A percentile compares a stretch with the other conserved stretches of the same genome.
Evolutionary conservation across 148 eudicot species (phyloP).

Genomic region (Persicaria tinctoria): DNA sequence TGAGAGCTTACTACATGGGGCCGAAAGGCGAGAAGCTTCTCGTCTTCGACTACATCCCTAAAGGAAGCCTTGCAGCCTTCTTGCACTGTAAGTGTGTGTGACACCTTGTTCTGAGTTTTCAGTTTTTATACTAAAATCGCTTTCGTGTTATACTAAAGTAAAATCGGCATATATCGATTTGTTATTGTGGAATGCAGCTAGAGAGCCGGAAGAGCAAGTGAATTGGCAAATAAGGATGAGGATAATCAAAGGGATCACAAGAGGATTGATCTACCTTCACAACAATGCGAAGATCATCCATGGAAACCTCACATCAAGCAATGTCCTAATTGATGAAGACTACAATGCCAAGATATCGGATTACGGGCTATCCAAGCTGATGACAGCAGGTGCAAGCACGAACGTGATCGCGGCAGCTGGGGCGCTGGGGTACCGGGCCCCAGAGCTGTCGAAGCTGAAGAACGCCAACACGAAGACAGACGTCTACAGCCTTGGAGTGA

Average conservation of each 20-base stretch:
- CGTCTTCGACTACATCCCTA: constrained; percentile 81
- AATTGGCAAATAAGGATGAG: constrained; percentile 74
- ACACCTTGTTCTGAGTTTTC: background rate
- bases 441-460: constrained; percentile 79
- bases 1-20: constrained; percentile 85
- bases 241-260: constrained; percentile 50
- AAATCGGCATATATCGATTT: too few species aligned
- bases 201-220: constrained; percentile 45
- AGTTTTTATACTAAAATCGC: background rate
- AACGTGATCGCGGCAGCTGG: constrained; percentile 78
- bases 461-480: constrained; percentile 76
- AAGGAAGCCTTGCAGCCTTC: constrained; percentile 68
- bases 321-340: constrained; percentile 60
- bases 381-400: constrained; percentile 65
- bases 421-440: constrained; percentile 81
- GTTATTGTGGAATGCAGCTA: constrained; percentile 29
- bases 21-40: constrained; percentile 95
- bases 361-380: constrained; percentile 66
- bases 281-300: constrained; percentile 58
- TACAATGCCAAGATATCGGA: constrained; percentile 53
- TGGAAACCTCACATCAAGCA: constrained; percentile 83
- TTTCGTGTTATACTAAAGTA: background rate
- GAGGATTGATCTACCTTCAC: constrained; percentile 70
- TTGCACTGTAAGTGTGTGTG: constrained; percentile 50
- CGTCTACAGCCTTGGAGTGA: constrained; percentile 76